Percentiles rank a stretch among this genome's conserved stretches.
These are phyloP conservation scores for Hondaea fermentalgiana DNA, from an alignment of 108 stramenopile species.

Conservation along the genomic window DNA sequence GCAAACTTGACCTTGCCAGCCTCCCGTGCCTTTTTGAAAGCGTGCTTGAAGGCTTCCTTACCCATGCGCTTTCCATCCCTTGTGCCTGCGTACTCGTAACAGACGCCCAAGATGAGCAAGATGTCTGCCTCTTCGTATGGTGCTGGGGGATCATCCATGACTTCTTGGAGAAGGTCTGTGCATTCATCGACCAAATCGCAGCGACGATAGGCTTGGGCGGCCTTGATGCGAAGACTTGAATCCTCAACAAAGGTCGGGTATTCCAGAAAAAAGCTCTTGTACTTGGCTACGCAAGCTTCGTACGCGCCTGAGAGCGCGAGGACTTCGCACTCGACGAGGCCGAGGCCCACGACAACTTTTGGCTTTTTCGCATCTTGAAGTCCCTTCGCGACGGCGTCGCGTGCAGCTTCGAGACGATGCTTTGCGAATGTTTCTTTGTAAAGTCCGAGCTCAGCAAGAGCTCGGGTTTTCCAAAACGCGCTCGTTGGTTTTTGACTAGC, in stretches of 20 bases:
- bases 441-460: not conserved
- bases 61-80: not conserved
- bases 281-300: not conserved
- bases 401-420: not conserved
- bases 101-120: not conserved
- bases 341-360: not conserved
- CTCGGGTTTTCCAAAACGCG: not conserved
- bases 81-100: not conserved
- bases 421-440: not conserved
- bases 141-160: not conserved
- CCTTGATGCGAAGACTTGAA: not conserved
- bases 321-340: not conserved
- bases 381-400: not conserved
- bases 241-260: not conserved
- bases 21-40: not conserved
- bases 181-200: constrained; percentile 4
- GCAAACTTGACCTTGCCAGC: not conserved
- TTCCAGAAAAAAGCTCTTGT: not conserved
- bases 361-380: not conserved
- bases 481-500: not conserved
- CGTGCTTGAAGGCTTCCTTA: not conserved
- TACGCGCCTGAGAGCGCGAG: not conserved
- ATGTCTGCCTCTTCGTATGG: not conserved
- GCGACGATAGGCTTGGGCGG: not conserved
- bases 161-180: not conserved